Conservation (phyloP, 129 eudicot genomes). For the Deinandra increscens region DNA sequence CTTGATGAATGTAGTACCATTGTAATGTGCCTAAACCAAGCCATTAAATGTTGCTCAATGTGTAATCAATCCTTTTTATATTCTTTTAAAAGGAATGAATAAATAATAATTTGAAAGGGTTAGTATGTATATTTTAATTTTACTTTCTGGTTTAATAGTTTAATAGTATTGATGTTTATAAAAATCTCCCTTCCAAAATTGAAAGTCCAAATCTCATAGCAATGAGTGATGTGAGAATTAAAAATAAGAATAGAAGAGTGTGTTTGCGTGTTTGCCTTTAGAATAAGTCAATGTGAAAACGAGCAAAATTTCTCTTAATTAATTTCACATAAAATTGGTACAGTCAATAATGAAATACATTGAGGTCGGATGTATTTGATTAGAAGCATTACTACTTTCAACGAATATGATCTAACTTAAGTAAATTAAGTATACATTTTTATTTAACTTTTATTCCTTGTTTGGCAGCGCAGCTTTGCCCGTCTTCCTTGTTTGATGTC, state of each 20-base stretch:
- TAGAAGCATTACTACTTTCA: background rate
- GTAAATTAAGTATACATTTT: no score
- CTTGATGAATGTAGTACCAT: background rate
- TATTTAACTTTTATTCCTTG: no score
- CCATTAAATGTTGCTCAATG: slow-evolving; percentile 22
- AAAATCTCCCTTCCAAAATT: no score
- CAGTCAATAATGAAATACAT: slow-evolving; percentile 11
- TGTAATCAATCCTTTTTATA: slow-evolving; percentile 14
- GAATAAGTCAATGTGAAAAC: background rate
- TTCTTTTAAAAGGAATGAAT: background rate
- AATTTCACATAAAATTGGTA: background rate
- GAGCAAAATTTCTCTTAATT: background rate
- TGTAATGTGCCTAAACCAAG: slow-evolving; percentile 17
- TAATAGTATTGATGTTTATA: no score
- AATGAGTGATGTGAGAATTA: no score
- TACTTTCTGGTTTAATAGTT: no score
- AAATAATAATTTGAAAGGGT: background rate
- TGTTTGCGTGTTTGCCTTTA: no score
- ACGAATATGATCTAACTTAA: background rate
- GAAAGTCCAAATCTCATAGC: no score
- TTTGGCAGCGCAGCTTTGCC: no score
- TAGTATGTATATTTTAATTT: no score
- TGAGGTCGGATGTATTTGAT: slow-evolving; percentile 12
- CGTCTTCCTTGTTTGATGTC: no score
- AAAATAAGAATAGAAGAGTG: no score